Conservation (phyloP, 2,329 filamentous ascomycete species). For the Neospermospora avenae region DNA sequence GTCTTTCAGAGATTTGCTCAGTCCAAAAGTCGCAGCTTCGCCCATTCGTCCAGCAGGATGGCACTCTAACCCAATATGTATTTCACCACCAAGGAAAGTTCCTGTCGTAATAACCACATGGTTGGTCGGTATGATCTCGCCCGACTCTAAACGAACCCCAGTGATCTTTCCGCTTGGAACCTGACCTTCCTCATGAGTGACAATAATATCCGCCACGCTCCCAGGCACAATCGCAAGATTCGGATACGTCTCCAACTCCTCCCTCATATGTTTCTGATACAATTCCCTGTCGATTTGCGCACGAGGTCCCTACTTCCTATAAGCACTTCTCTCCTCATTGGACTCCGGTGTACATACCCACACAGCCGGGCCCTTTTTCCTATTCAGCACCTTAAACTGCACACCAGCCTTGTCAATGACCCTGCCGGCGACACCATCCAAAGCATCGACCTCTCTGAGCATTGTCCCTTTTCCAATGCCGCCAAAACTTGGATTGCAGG, state of each 20-base stretch:
- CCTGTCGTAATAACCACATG: slow-evolving; percentile 94
- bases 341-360: slow-evolving; percentile 60
- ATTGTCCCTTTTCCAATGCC: slow-evolving; percentile 99
- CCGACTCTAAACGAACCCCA: slow-evolving; percentile 83
- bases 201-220: slow-evolving; percentile 88
- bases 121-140: slow-evolving; percentile 74
- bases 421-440: slow-evolving; percentile 84
- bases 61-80: slow-evolving; percentile 84
- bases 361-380: slow-evolving; percentile 87
- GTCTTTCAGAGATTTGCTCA: slow-evolving; percentile 85
- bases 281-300: slow-evolving; percentile 91
- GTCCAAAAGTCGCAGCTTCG: slow-evolving; percentile 85
- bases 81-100: slow-evolving; percentile 92
- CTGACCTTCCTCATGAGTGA: slow-evolving; percentile 52
- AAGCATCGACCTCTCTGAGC: slow-evolving; percentile 88
- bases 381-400: slow-evolving; percentile 89
- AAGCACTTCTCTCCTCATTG: too few relatives aligned
- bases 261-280: slow-evolving; percentile 87
- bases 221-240: slow-evolving; percentile 79
- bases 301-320: slow-evolving; percentile 65
- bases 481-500: slow-evolving; percentile 94
- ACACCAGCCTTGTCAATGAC: slow-evolving; percentile 92
- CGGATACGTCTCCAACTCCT: slow-evolving; percentile 74
- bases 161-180: slow-evolving; percentile 68
- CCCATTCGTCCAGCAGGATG: slow-evolving; percentile 90